Evolutionary conservation across 2,329 filamentous ascomycete species (phyloP), one percentile per base, ranked within the genome.

Genomic region (Trichoderma simmonsii): DNA sequence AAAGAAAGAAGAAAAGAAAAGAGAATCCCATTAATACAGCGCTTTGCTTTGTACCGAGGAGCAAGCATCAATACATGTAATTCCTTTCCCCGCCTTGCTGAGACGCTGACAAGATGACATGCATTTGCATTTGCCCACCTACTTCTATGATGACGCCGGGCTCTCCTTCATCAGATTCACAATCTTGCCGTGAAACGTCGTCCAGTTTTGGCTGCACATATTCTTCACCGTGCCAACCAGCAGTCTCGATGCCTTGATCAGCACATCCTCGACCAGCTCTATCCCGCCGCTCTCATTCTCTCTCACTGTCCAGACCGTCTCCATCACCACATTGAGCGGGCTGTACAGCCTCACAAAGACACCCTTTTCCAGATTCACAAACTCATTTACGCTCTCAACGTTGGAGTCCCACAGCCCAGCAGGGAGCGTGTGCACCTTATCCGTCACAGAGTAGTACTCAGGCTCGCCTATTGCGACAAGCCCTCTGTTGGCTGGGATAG

Each of bases 391-490:
- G 80, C 86, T 88, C 67, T 85, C 82, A 7, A 89, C 85, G 62
- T 85, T 84, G 66, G 82, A 85, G 76, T 87, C 86, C 86, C 86
- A 89, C 32, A 89, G 81, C 3, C 86, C 86, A 15, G 86, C 86
- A 4, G 87, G 86, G 28, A 89, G 80, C 48, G 86, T 81, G 75
- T 88, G 86, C 8, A 88, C 82, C 48, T 82, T 80, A 73, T 87
- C 85, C 7, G 82, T 86, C 28, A 88, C 85, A 36, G 81, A 80
- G 79, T 85, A 89, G 73, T 81, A 80, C 62, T 78, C 77, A n/a
- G 80, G 79, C 51, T 78, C 74, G 21, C 75, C 76, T 32, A 78
- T 71, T 28, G 78, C 75, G 21, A 71, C 73, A 36, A 77, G 73
- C 9, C 72, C 72, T 36, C 78, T 75, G 18, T 77, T 78, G 14